Conservation (phyloP, 1,284 basidiomycete species). For the Kwoniella shivajii region DNA sequence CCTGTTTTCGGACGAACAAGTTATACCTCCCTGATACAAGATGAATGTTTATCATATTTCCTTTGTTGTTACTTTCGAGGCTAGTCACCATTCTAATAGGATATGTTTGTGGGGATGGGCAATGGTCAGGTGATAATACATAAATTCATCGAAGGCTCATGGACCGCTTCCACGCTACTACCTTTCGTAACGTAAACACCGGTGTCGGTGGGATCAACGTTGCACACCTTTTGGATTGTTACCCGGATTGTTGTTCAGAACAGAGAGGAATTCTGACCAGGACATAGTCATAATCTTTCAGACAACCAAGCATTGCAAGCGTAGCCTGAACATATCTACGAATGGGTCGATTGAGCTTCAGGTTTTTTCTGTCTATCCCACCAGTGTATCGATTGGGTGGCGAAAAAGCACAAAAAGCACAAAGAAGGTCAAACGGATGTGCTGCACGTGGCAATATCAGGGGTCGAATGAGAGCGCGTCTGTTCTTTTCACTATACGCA, state of each 20-base stretch:
- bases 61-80: not conserved
- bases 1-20: not conserved
- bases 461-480: not conserved
- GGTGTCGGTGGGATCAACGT: not conserved
- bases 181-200: too few relatives aligned
- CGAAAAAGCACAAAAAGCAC: not conserved
- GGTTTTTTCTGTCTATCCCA: too few relatives aligned
- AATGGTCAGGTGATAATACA: not conserved
- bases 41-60: too few relatives aligned
- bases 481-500: conserved; percentile 2
- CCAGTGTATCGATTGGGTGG: not conserved
- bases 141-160: not conserved
- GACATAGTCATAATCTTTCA: too few relatives aligned
- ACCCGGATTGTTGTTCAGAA: too few relatives aligned
- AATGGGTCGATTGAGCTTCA: too few relatives aligned
- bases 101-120: not conserved
- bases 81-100: not conserved
- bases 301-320: too few relatives aligned
- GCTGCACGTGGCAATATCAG: not conserved
- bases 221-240: too few relatives aligned
- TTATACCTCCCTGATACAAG: too few relatives aligned
- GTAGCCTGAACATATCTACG: too few relatives aligned
- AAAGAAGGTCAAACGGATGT: not conserved
- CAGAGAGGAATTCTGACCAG: too few relatives aligned
- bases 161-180: too few relatives aligned